These are phyloP conservation scores for Gracilaria caudata DNA, from an alignment of 23 red algal species.

Conservation along the genomic window DNA sequence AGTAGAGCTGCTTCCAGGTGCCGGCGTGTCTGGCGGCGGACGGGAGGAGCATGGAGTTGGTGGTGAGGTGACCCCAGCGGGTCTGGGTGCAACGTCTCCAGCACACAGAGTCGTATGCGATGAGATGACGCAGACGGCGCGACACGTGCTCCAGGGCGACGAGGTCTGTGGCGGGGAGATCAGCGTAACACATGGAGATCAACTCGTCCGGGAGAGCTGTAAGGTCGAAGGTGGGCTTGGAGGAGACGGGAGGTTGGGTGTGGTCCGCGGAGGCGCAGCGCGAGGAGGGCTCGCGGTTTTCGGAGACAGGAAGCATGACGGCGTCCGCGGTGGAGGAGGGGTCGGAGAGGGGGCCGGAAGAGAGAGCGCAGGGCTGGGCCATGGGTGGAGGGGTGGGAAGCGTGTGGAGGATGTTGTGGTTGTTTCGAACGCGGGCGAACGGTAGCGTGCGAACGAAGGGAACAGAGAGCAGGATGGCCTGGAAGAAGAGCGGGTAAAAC, in stretches of 20 bases:
- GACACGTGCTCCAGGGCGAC: slow-evolving; percentile 79
- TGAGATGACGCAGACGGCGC: slow-evolving; percentile 74
- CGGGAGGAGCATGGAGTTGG: slow-evolving; percentile 77
- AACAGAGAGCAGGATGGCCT: background rate
- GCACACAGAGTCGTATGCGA: slow-evolving; percentile 67
- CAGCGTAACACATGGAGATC: slow-evolving; percentile 69
- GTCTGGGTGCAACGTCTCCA: slow-evolving; percentile 63
- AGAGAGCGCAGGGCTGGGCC: background rate
- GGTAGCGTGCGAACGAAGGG: background rate
- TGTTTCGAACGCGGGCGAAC: background rate
- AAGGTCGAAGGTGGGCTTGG: slow-evolving; percentile 44
- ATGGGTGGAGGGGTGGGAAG: background rate
- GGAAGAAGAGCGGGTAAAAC: background rate
- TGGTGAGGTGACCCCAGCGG: slow-evolving; percentile 68
- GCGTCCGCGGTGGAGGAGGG: background rate
- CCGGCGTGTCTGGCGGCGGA: slow-evolving; percentile 79
- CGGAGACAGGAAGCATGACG: background rate
- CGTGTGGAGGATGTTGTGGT: background rate
- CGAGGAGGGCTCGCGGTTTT: background rate
- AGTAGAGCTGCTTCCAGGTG: slow-evolving; percentile 84
- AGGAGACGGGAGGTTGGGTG: background rate
- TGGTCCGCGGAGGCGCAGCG: background rate
- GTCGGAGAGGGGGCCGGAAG: background rate
- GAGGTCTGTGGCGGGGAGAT: slow-evolving; percentile 71
- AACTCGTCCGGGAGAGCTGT: slow-evolving; percentile 88